phyloP scores from a whole-genome alignment of 495 filamentous ascomycete genomes.

The Aspergillus hancockii region DNA sequence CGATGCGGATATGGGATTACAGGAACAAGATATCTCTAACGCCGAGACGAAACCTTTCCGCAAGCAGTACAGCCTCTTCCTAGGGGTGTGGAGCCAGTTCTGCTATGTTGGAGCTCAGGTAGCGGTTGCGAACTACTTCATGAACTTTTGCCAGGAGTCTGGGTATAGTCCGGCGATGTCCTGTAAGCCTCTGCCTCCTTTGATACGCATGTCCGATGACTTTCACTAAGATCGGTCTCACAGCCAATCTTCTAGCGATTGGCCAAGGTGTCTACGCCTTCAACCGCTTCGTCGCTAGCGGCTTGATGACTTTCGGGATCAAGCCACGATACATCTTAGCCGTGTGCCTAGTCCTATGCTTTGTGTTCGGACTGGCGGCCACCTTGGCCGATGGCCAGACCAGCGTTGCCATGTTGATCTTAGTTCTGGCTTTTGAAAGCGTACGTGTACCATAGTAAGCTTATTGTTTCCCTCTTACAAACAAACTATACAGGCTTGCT shows the following conservation, averaged over 20 bases:
- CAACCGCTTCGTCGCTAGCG: constrained; percentile 61
- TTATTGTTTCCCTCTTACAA: not conserved
- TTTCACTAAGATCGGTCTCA: not conserved
- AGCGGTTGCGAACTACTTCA: constrained; percentile 58
- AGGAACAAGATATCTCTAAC: constrained; percentile 40
- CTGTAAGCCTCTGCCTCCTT: constrained; percentile 2
- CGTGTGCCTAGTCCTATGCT: constrained; percentile 46
- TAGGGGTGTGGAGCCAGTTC: constrained; percentile 66
- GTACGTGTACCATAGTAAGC: constrained; percentile 3
- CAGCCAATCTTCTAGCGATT: constrained; percentile 58
- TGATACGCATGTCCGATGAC: constrained; percentile 8
- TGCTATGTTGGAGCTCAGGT: constrained; percentile 73
- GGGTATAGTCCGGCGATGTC: constrained; percentile 10
- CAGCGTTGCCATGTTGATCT: constrained; percentile 58
- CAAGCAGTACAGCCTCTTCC: constrained; percentile 68
- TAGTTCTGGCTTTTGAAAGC: constrained; percentile 71
- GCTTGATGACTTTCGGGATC: constrained; percentile 47
- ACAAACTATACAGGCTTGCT: constrained; percentile 47
- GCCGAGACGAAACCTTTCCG: constrained; percentile 53
- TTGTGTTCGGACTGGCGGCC: constrained; percentile 60
- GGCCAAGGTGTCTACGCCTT: constrained; percentile 67
- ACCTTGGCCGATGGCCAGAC: constrained; percentile 53
- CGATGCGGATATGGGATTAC: constrained; percentile 69
- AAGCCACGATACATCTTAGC: constrained; percentile 55
- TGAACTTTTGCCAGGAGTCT: constrained; percentile 47